A percentile compares a stretch with the other conserved stretches of the same genome.
Evolutionary conservation across 805 yeast genomes (phyloP).

Genomic region (Kazachstania taianensis): DNA sequence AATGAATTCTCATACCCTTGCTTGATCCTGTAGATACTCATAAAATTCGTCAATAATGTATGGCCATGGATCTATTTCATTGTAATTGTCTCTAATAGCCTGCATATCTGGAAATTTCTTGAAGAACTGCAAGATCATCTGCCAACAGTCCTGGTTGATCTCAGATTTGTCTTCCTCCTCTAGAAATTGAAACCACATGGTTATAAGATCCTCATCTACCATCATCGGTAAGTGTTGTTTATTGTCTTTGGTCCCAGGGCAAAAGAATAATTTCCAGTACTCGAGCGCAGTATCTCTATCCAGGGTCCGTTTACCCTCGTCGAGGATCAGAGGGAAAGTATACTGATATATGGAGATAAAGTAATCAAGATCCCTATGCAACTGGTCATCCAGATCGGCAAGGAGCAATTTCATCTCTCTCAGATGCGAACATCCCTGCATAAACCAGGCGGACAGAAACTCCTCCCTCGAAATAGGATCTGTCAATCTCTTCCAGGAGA

Average conservation of each 20-base stretch:
- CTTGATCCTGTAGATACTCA: constrained; percentile 39
- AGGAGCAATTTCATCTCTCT: constrained; percentile 39
- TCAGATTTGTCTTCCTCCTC: constrained; percentile 32
- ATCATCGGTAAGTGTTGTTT: constrained; percentile 8
- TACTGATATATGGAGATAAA: constrained; percentile 57
- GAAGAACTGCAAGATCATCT: constrained; percentile 65
- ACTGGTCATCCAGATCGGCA: constrained; percentile 25
- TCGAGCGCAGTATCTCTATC: constrained; percentile 52
- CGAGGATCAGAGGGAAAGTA: constrained; percentile 58
- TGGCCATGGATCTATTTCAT: constrained; percentile 88
- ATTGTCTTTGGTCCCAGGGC: constrained; percentile 9
- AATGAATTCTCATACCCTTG: too few relatives aligned
- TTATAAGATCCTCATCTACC: constrained; percentile 28
- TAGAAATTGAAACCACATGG: constrained; percentile 53
- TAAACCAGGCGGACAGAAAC: constrained; percentile 18
- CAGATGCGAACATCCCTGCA: constrained; percentile 25
- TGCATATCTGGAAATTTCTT: constrained; percentile 44
- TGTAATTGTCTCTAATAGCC: constrained; percentile 42
- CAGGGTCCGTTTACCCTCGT: constrained; percentile 47
- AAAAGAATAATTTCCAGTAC: constrained; percentile 70
- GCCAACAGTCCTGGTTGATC: constrained; percentile 73
- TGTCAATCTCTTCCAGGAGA: constrained; percentile 32
- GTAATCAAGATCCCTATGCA: constrained; percentile 32
- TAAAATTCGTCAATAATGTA: constrained; percentile 75
- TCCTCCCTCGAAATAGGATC: constrained; percentile 16